Evolutionary conservation across 1,139 yeast genomes (phyloP).

Genomic region (Saccharomycopsis crataegensis): DNA sequence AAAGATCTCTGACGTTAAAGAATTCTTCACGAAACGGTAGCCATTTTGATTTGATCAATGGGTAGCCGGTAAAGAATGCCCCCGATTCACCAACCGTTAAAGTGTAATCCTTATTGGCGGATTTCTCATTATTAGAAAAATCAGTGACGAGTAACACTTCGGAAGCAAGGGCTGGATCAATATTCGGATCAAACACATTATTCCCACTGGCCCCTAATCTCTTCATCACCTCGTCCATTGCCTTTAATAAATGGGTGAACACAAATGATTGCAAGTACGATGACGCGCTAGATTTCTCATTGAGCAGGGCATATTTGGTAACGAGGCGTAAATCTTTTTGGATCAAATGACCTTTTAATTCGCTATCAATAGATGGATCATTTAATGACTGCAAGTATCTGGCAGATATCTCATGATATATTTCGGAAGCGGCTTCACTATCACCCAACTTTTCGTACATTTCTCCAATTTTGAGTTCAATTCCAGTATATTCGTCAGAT

Average conservation of each 20-base stretch:
- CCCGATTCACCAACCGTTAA: not conserved
- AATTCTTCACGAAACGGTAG: constrained; percentile 70
- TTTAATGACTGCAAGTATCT: constrained; percentile 51
- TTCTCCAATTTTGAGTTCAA: constrained; percentile 79
- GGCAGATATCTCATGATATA: constrained; percentile 62
- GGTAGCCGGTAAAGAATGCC: not conserved
- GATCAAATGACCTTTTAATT: constrained; percentile 46
- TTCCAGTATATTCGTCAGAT: constrained; percentile 72
- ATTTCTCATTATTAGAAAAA: not conserved
- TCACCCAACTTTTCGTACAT: constrained; percentile 66
- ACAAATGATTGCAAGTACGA: constrained; percentile 51
- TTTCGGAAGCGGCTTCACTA: constrained; percentile 53
- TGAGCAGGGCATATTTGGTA: constrained; percentile 56
- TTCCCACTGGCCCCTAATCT: not conserved
- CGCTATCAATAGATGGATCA: constrained; percentile 22
- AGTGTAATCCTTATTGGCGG: constrained; percentile 12
- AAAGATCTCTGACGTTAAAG: constrained; percentile 64
- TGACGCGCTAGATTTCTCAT: constrained; percentile 35
- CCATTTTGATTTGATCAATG: constrained; percentile 44
- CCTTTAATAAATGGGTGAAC: constrained; percentile 55
- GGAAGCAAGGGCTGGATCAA: not conserved
- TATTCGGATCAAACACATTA: not conserved
- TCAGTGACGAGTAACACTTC: not conserved
- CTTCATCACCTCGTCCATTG: constrained; percentile 49
- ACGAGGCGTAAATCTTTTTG: constrained; percentile 68